phyloP scores from a whole-genome alignment of 163 green algal genomes.

The Volvox carteri region DNA sequence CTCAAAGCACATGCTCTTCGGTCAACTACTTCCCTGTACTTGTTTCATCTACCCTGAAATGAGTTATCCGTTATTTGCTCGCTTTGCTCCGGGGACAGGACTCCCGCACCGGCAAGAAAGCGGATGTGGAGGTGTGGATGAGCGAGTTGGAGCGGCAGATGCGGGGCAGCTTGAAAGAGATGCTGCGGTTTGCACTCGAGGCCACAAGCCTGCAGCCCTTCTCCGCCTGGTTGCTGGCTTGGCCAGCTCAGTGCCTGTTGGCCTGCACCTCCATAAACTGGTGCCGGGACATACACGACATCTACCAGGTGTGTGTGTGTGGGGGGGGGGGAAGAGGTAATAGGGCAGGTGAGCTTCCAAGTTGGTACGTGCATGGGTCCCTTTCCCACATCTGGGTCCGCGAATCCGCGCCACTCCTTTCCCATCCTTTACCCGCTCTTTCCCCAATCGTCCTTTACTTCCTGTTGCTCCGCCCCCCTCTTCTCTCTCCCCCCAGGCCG shows the following conservation, averaged over 20 bases:
- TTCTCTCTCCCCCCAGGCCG: slow-evolving; percentile 9
- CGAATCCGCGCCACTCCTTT: no score
- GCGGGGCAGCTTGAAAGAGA: slow-evolving; percentile 55
- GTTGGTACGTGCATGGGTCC: no score
- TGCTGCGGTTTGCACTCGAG: slow-evolving; percentile 53
- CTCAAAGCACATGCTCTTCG: background rate
- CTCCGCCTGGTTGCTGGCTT: slow-evolving; percentile 53
- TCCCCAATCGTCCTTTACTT: background rate
- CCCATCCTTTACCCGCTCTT: no score
- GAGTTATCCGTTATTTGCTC: background rate
- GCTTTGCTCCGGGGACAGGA: slow-evolving; percentile 26
- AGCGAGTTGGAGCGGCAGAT: slow-evolving; percentile 64
- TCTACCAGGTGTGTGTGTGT: slow-evolving; percentile 49
- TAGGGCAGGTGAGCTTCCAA: no score
- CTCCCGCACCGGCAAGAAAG: slow-evolving; percentile 34
- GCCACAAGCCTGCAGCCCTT: slow-evolving; percentile 51
- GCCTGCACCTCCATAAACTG: slow-evolving; percentile 52
- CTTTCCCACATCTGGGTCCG: no score
- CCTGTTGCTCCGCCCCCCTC: background rate
- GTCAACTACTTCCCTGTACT: background rate
- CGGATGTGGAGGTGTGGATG: slow-evolving; percentile 65
- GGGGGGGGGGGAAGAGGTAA: background rate
- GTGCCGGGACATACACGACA: slow-evolving; percentile 60
- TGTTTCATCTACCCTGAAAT: background rate
- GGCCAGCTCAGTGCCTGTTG: slow-evolving; percentile 63